These are phyloP conservation scores for Mycena epipterygia DNA, from an alignment of 768 basidiomycete genomes.

Conservation along the genomic window DNA sequence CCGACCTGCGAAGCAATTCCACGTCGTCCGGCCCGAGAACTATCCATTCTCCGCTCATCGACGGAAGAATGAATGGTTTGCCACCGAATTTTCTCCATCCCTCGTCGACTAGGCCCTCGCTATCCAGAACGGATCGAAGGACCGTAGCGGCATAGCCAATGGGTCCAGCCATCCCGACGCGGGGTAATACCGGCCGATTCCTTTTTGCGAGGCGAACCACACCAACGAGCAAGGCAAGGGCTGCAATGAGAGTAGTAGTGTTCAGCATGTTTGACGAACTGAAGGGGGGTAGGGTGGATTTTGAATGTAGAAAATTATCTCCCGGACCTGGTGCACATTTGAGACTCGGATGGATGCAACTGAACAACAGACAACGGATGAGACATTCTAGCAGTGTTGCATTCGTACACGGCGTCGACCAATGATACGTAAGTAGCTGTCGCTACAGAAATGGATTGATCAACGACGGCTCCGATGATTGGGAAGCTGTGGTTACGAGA, in stretches of 20 bases:
- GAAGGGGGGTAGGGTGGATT: background rate
- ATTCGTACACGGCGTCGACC: too few species aligned
- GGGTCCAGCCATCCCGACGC: slow-evolving; percentile 33
- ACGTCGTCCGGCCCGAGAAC: slow-evolving; percentile 33
- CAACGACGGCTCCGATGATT: too few species aligned
- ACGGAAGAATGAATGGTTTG: slow-evolving; percentile 34
- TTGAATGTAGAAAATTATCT: too few species aligned
- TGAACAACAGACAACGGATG: background rate
- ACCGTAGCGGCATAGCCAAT: slow-evolving; percentile 35
- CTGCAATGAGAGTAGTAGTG: background rate
- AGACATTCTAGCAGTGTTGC: too few species aligned
- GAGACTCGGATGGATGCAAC: too few species aligned
- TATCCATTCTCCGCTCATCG: slow-evolving; percentile 31
- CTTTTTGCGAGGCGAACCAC: background rate
- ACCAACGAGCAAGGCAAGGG: background rate
- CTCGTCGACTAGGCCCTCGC: slow-evolving; percentile 31
- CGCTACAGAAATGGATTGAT: too few species aligned
- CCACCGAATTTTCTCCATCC: slow-evolving; percentile 31
- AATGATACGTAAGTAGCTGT: too few species aligned
- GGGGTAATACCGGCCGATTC: slow-evolving; percentile 26
- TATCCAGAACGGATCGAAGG: slow-evolving; percentile 24
- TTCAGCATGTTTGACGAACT: background rate
- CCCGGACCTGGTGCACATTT: too few species aligned
- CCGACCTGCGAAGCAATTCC: slow-evolving; percentile 27
- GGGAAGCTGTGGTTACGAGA: too few species aligned